These are phyloP conservation scores for Penicillium canariense DNA, from an alignment of 495 filamentous ascomycete genomes.

Conservation along the genomic window DNA sequence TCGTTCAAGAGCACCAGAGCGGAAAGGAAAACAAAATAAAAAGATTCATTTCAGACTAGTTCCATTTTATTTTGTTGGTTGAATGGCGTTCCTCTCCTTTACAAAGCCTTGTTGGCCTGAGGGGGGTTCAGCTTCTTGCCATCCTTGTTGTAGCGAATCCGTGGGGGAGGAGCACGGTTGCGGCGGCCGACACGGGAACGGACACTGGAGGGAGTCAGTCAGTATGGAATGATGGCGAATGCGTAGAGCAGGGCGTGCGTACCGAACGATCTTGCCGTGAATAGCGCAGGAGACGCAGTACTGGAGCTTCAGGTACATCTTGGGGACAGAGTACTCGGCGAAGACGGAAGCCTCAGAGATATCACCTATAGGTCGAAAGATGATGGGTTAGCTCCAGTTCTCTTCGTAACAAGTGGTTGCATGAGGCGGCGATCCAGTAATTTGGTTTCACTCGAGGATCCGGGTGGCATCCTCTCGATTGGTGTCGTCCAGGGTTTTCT, in stretches of 20 bases:
- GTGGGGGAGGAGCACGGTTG: conserved; percentile 96
- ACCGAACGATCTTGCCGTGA: conserved; percentile 99
- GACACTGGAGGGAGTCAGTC: conserved; percentile 61
- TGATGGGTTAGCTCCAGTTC: conserved; percentile 3
- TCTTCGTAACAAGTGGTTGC: conserved; percentile 3
- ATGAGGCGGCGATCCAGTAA: not conserved
- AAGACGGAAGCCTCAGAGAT: conserved; percentile 99
- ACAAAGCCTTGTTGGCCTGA: conserved; percentile 68
- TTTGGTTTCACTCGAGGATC: not conserved
- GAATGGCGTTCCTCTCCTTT: conserved; percentile 39
- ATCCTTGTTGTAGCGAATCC: conserved; percentile 99
- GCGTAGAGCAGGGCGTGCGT: conserved; percentile 38
- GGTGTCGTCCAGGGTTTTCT: not conserved
- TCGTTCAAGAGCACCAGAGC: conserved; percentile 24
- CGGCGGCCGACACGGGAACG: conserved; percentile 95
- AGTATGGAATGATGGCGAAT: conserved; percentile 3
- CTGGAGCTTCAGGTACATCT: conserved; percentile 99
- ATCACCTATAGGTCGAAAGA: conserved; percentile 68
- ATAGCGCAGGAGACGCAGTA: conserved; percentile 99
- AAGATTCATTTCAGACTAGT: conserved; percentile 37
- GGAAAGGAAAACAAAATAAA: conserved; percentile 36
- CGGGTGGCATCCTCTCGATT: not conserved
- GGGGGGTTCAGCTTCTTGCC: conserved; percentile 99
- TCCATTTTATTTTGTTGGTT: conserved; percentile 40
- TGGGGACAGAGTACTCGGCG: conserved; percentile 97